Evolutionary conservation across 208 protist genomes (phyloP).

Genomic region (Trypanosoma rangeli): DNA sequence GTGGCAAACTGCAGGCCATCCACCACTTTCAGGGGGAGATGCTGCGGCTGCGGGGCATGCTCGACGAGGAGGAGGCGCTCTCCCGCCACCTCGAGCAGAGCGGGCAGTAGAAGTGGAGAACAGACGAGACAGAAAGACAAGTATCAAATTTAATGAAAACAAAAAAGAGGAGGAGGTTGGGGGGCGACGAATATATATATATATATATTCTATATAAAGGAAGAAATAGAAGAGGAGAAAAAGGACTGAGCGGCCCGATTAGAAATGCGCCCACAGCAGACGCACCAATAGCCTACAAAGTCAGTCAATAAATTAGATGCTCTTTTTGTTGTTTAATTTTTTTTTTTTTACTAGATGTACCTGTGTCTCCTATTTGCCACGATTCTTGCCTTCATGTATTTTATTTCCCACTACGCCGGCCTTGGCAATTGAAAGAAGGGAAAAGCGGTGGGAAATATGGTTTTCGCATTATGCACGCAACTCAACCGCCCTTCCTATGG

Average conservation of each 20-base stretch:
- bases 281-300: neutral
- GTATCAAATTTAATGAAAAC: neutral
- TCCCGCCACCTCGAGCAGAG: constrained; percentile 23
- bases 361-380: neutral
- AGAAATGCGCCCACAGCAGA: constrained; percentile 6
- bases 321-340: neutral
- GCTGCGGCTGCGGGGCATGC: constrained; percentile 12
- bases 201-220: constrained; percentile 1
- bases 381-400: constrained; percentile 6
- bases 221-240: neutral
- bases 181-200: constrained; percentile 1
- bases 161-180: constrained; percentile 1
- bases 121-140: neutral
- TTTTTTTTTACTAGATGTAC: constrained; percentile 16
- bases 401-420: neutral
- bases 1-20: constrained; percentile 21
- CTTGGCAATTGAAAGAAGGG: neutral
- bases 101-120: constrained; percentile 6
- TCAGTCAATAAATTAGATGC: neutral
- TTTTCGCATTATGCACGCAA: neutral
- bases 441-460: neutral
- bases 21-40: constrained; percentile 30
- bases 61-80: constrained; percentile 28
- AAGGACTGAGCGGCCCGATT: neutral
- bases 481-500: neutral